Percentiles rank a stretch among this genome's conserved stretches.
Conservation (phyloP, 148 eudicot genomes). For the Camellia japonica region DNA sequence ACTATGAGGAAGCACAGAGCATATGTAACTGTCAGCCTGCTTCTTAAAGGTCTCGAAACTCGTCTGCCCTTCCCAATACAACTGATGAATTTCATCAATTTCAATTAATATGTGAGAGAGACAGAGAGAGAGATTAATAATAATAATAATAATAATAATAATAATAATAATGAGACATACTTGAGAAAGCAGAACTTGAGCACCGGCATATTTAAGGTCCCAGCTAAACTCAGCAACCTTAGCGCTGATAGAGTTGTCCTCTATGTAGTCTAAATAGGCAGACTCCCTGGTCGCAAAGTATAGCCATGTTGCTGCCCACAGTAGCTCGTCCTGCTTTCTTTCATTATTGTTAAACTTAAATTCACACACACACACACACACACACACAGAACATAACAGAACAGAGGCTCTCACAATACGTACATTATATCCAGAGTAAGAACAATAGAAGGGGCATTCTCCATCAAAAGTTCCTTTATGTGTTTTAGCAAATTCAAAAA, state of each 20-base stretch:
- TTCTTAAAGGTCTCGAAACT: too few relatives aligned
- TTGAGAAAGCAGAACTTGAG: constrained; percentile 67
- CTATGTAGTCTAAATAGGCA: constrained; percentile 48
- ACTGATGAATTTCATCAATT: too few relatives aligned
- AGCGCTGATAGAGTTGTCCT: constrained; percentile 51
- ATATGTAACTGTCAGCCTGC: too few relatives aligned
- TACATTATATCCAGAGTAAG: constrained; percentile 77
- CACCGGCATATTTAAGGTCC: constrained; percentile 91
- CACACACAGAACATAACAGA: too few relatives aligned
- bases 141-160: too few relatives aligned
- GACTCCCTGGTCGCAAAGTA: constrained; percentile 50
- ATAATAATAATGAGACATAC: constrained; percentile 30
- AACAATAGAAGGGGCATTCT: constrained; percentile 92
- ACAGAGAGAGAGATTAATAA: background rate
- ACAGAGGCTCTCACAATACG: background rate
- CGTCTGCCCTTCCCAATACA: too few relatives aligned
- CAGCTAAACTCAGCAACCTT: constrained; percentile 70
- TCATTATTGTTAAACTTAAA: background rate
- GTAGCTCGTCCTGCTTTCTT: constrained; percentile 65
- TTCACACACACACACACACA: too few relatives aligned
- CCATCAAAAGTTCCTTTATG: constrained; percentile 70
- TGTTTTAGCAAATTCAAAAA: constrained; percentile 57
- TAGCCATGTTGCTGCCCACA: constrained; percentile 96
- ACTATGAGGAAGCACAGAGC: constrained; percentile 52
- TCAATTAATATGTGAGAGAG: too few relatives aligned